Conservation (phyloP, 257 asterid genomes). For the Gentiana macrophylla region DNA sequence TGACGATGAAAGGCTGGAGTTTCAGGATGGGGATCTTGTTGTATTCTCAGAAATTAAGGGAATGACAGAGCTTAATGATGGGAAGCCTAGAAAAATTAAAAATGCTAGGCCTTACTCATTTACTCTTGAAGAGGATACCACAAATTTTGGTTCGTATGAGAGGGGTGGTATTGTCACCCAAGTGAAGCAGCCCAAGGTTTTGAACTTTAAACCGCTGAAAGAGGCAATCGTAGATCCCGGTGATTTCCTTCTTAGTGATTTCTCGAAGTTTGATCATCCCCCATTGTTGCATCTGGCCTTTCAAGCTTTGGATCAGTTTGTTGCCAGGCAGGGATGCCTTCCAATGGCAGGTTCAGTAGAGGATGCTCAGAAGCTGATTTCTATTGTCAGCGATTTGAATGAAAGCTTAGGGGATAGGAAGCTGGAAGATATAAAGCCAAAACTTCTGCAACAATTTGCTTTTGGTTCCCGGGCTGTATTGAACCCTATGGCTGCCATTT, state of each 20-base stretch:
- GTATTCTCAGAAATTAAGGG: constrained; percentile 81
- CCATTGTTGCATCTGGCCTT: constrained; percentile 90
- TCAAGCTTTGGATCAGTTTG: constrained; percentile 68
- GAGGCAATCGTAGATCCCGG: constrained; percentile 81
- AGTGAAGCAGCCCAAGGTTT: constrained; percentile 78
- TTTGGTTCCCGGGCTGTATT: constrained; percentile 88
- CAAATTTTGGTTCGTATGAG: constrained; percentile 56
- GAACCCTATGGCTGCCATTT: constrained; percentile 98
- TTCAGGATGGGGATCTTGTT: constrained; percentile 86
- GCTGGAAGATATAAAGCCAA: constrained; percentile 59
- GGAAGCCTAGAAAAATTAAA: constrained; percentile 76
- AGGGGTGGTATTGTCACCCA: constrained; percentile 89
- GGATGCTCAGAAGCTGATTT: constrained; percentile 68
- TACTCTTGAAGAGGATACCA: constrained; percentile 78
- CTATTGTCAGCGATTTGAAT: constrained; percentile 50
- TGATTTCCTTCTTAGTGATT: constrained; percentile 84
- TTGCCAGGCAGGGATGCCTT: constrained; percentile 47
- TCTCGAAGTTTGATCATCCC: constrained; percentile 85
- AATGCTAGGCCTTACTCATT: constrained; percentile 74
- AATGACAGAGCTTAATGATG: constrained; percentile 88
- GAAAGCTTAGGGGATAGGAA: constrained; percentile 56
- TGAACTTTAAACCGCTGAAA: constrained; percentile 71
- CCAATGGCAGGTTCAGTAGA: constrained; percentile 90
- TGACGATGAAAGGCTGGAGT: constrained; percentile 95
- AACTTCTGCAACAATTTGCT: constrained; percentile 63